These are phyloP conservation scores for Lentinula novae-zelandiae DNA, from an alignment of 1,284 basidiomycete genomes.

Conservation along the genomic window DNA sequence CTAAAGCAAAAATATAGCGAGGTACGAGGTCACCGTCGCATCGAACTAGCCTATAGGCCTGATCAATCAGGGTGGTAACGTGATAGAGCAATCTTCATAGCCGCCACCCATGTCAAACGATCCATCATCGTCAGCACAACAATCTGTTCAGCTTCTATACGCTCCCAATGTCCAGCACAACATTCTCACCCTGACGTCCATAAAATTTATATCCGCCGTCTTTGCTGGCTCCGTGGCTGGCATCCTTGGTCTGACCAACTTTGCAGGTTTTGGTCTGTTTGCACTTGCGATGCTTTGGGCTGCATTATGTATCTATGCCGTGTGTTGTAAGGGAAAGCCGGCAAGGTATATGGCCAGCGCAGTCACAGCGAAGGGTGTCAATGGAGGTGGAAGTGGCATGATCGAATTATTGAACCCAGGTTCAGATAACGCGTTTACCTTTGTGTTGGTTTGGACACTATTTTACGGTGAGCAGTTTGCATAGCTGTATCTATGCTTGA, in stretches of 20 bases:
- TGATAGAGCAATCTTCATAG: no score
- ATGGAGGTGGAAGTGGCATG: conserved; percentile 23
- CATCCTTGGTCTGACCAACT: conserved; percentile 82
- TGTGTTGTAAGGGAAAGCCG: conserved; percentile 68
- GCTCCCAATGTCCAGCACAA: conserved; percentile 73
- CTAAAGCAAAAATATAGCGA: no score
- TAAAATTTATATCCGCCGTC: conserved; percentile 77
- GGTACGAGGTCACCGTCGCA: no score
- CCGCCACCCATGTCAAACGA: conserved; percentile 26
- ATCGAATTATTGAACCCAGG: conserved; percentile 73
- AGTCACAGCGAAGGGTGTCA: not conserved
- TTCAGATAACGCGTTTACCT: conserved; percentile 83
- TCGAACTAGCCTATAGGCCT: no score
- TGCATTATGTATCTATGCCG: conserved; percentile 55
- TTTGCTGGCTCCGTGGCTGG: conserved; percentile 84
- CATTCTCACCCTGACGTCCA: conserved; percentile 47
- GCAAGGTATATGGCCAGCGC: conserved; percentile 10
- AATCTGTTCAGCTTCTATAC: conserved; percentile 62
- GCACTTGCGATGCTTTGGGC: conserved; percentile 62
- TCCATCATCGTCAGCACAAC: conserved; percentile 30
- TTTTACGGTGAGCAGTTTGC: conserved; percentile 66
- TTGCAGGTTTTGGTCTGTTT: conserved; percentile 79
- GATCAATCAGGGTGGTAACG: no score
- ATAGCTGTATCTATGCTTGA: not conserved
- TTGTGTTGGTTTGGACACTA: conserved; percentile 85